Evolutionary conservation across 768 basidiomycete species (phyloP).

Genomic region (Trametes maxima): DNA sequence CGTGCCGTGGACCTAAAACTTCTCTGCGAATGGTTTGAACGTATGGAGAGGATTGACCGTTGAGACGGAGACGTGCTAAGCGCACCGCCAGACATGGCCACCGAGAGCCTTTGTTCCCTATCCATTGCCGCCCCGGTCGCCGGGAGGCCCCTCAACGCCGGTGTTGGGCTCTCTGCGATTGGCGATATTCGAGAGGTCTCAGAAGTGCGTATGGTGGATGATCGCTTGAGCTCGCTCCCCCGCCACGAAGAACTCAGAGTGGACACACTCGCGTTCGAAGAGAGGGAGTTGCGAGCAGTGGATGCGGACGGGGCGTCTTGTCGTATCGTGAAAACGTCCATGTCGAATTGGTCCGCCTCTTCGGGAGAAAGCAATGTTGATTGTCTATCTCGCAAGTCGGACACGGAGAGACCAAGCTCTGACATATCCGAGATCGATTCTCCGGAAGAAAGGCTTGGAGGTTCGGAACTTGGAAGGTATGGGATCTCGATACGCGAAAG

Average conservation of each 20-base stretch:
- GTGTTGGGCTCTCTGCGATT: constrained; percentile 73
- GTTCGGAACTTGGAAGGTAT: constrained; percentile 54
- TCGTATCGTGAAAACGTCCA: constrained; percentile 61
- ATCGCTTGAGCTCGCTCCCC: constrained; percentile 38
- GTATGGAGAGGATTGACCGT: constrained; percentile 60
- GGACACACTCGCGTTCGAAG: constrained; percentile 43
- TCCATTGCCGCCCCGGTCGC: constrained; percentile 35
- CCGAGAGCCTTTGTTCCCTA: constrained; percentile 24
- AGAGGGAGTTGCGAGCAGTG: constrained; percentile 40
- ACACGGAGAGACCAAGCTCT: constrained; percentile 2
- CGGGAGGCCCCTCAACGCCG: constrained; percentile 53
- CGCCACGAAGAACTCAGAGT: constrained; percentile 37
- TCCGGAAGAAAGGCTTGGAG: constrained; percentile 24
- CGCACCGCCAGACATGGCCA: constrained; percentile 26
- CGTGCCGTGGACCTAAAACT: constrained; percentile 42
- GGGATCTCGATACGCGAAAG: constrained; percentile 89
- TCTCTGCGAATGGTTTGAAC: constrained; percentile 47
- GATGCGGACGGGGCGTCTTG: constrained; percentile 40
- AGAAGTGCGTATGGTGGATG: constrained; percentile 45
- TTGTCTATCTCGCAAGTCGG: not conserved
- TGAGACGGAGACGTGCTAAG: constrained; percentile 68
- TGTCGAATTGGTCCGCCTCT: constrained; percentile 76
- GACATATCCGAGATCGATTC: constrained; percentile 20
- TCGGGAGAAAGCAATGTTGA: constrained; percentile 38
- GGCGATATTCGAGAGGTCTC: constrained; percentile 52